Percentiles rank a stretch among this genome's conserved stretches.
Conservation (phyloP, 768 basidiomycete species). For the Mycena rosella region DNA sequence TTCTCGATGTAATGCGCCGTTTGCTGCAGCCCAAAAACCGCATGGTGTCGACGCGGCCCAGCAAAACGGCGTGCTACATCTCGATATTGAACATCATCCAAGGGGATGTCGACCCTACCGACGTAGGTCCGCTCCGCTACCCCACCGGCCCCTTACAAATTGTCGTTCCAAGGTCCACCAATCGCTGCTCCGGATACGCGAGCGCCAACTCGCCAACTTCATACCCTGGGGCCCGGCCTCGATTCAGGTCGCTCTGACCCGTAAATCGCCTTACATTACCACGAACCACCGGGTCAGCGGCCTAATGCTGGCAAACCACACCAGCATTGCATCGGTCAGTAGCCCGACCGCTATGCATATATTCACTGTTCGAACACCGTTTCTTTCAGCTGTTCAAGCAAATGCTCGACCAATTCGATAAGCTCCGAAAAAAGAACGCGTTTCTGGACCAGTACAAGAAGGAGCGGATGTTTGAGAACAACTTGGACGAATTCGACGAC, state of each 20-base stretch:
- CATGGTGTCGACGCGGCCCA: slow-evolving; percentile 95
- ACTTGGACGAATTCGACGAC: slow-evolving; percentile 96
- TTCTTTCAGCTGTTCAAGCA: slow-evolving; percentile 86
- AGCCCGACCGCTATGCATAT: neutral
- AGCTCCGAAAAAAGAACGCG: slow-evolving; percentile 87
- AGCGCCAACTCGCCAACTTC: slow-evolving; percentile 96
- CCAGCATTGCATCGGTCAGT: slow-evolving; percentile 95
- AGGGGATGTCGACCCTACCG: slow-evolving; percentile 98
- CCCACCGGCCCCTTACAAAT: slow-evolving; percentile 15
- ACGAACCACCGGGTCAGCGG: slow-evolving; percentile 96
- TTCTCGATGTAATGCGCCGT: slow-evolving; percentile 98
- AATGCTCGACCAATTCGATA: slow-evolving; percentile 96
- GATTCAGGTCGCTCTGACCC: slow-evolving; percentile 96
- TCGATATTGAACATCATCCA: slow-evolving; percentile 99
- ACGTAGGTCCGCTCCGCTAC: slow-evolving; percentile 65
- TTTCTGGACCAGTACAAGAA: slow-evolving; percentile 99
- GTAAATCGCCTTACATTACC: slow-evolving; percentile 88
- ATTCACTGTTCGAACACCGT: slow-evolving; percentile 11
- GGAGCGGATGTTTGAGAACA: slow-evolving; percentile 94
- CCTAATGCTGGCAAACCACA: slow-evolving; percentile 98
- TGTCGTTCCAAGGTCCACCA: slow-evolving; percentile 84
- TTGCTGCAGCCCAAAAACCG: slow-evolving; percentile 98
- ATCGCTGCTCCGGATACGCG: slow-evolving; percentile 95
- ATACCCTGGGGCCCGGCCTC: slow-evolving; percentile 99
- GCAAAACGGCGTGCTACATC: slow-evolving; percentile 95